Percentiles rank a stretch among this genome's conserved stretches.
Evolutionary conservation across 208 protist species (phyloP).

Genomic region (Trypanosoma cruzi): DNA sequence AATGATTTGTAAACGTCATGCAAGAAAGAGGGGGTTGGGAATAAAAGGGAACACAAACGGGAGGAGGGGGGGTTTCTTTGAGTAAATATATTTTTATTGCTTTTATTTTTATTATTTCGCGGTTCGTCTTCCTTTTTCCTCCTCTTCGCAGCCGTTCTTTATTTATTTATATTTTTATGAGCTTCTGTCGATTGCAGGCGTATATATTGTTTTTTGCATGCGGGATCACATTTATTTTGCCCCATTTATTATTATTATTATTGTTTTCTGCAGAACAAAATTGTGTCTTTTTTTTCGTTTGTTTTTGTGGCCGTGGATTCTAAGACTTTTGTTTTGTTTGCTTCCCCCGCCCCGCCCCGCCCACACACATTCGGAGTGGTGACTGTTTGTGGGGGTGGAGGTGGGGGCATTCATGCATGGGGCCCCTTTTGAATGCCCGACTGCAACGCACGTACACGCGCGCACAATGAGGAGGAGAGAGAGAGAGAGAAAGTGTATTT

Average conservation of each 20-base stretch:
- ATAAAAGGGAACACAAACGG: too few relatives aligned
- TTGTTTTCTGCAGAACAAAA: neutral
- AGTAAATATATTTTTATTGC: neutral
- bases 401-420: neutral
- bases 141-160: constrained; percentile 3
- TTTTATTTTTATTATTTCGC: constrained; percentile 4
- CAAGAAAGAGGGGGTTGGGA: too few relatives aligned
- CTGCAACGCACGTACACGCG: neutral
- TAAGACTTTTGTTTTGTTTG: neutral
- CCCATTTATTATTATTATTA: neutral
- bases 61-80: constrained; percentile 2
- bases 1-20: too few relatives aligned
- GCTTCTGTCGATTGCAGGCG: neutral
- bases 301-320: constrained; percentile 2
- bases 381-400: neutral
- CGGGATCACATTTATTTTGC: neutral
- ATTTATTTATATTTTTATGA: neutral
- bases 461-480: too few relatives aligned
- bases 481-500: too few relatives aligned
- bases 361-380: neutral
- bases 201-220: neutral
- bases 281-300: neutral
- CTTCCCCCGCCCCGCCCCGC: neutral
- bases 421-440: neutral
- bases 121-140: neutral